Evolutionary conservation across 1,139 yeast species (phyloP).

Genomic region (Geotrichum europaeum): DNA sequence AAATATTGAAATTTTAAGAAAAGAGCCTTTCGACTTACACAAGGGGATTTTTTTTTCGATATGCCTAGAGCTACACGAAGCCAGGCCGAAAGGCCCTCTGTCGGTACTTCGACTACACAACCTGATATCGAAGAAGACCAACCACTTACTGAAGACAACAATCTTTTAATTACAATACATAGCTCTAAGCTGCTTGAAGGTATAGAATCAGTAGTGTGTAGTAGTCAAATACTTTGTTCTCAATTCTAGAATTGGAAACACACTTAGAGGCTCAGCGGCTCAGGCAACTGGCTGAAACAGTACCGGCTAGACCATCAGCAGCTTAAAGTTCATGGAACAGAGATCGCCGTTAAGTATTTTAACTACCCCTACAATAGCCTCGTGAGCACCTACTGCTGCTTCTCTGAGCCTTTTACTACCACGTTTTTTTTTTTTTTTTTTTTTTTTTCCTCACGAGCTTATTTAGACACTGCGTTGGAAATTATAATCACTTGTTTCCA

Average conservation of each 20-base stretch:
- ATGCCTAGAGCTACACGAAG: too few species aligned
- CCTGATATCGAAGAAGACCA: too few species aligned
- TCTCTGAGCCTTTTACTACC: neutral
- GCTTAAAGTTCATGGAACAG: neutral
- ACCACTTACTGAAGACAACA: too few species aligned
- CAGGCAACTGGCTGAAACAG: neutral
- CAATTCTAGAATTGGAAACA: neutral
- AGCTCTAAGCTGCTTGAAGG: neutral
- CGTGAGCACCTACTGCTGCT: neutral
- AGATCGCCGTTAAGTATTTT: neutral
- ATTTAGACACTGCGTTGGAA: too few species aligned
- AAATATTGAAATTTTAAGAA: too few species aligned
- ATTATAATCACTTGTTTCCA: too few species aligned
- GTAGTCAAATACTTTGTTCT: neutral
- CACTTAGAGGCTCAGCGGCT: neutral
- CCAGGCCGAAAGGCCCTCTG: too few species aligned
- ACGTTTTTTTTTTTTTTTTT: too few species aligned
- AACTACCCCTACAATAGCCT: neutral
- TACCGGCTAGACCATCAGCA: neutral
- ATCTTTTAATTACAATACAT: neutral
- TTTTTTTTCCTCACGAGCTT: too few species aligned
- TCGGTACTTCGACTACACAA: too few species aligned
- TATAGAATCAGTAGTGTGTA: neutral
- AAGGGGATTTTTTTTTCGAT: too few species aligned
- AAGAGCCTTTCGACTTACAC: too few species aligned